Evolutionary conservation across 305 asterid species (phyloP), one percentile per base, ranked within the genome.

Genomic region (Fraxinus angustifolia): DNA sequence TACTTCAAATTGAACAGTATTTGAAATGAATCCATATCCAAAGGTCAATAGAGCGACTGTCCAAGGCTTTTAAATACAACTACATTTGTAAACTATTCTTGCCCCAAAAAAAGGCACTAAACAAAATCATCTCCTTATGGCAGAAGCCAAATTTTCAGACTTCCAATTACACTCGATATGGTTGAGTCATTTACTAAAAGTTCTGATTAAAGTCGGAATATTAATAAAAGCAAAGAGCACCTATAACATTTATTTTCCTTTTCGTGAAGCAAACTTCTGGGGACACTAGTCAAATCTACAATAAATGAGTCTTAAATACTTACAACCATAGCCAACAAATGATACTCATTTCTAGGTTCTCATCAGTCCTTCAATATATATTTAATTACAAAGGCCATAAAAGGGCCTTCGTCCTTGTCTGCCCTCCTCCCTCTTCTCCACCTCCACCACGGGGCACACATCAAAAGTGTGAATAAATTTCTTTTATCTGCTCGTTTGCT

Each of bases 1-100:
- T 26, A 19, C 62, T 11, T 73, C 28, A 34, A 45, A n/a, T 31
- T 34, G 76, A 26, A 8, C 3, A 16, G 42, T 26, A 35, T 76
- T 68, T 72, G 6, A 19, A 26, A 73, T 73, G 71, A 75, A 45
- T 53, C 67, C 60, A 75, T 36, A 70, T 75, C 81, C 36, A 72
- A 10, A 60, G 67, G 40, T 76, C 28, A 71, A 71, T n/a, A 33
- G 23, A 23, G 73, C 7, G 4, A 70, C 75, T 31, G 33, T 30
- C 45, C 75, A 70, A 14, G 38, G 75, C 75, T 70, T 30, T 14
- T 31, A 70, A 31, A 70, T 67, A 67, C 73, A 58, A 58, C 68
- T 19, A 11, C 2, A 67, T 33, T 67, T 23, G 73, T 67, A 26
- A 26, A 16, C 38, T 70, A 70, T 70, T 70, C 40, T 70, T 16